These are phyloP conservation scores for Lactarius sanguifluus DNA, from an alignment of 768 basidiomycete species.

Conservation along the genomic window DNA sequence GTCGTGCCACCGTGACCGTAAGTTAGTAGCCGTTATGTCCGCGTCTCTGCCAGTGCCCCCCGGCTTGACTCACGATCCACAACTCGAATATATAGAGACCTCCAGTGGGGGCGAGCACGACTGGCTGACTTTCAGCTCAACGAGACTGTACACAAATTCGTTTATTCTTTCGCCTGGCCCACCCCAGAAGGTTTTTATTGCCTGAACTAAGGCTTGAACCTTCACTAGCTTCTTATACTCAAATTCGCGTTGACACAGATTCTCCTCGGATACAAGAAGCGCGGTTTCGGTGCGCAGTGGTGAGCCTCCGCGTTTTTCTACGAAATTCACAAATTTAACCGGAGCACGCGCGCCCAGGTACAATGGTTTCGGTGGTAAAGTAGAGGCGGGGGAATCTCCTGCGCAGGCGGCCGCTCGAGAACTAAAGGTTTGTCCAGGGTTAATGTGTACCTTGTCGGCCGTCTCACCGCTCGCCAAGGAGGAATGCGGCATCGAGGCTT, in stretches of 20 bases:
- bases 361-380: conserved; percentile 90
- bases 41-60: conserved; percentile 21
- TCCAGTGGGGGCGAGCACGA: conserved; percentile 45
- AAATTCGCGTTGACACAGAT: conserved; percentile 43
- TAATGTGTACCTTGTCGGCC: neutral
- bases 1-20: neutral
- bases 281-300: conserved; percentile 70
- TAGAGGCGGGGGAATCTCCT: conserved; percentile 70
- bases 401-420: conserved; percentile 75
- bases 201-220: conserved; percentile 7
- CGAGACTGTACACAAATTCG: conserved; percentile 65
- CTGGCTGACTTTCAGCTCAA: conserved; percentile 49
- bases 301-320: conserved; percentile 32
- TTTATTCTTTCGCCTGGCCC: conserved; percentile 54
- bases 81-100: conserved; percentile 27
- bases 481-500: conserved; percentile 74
- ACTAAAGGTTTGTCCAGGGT: conserved; percentile 45
- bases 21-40: neutral
- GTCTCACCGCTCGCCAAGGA: conserved; percentile 50
- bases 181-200: conserved; percentile 9
- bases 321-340: neutral
- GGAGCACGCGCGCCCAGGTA: conserved; percentile 48
- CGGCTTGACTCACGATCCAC: conserved; percentile 3
- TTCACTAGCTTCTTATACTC: conserved; percentile 9
- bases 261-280: conserved; percentile 75